phyloP scores from a whole-genome alignment of 208 protist genomes.

The Novymonas esmeraldas region DNA sequence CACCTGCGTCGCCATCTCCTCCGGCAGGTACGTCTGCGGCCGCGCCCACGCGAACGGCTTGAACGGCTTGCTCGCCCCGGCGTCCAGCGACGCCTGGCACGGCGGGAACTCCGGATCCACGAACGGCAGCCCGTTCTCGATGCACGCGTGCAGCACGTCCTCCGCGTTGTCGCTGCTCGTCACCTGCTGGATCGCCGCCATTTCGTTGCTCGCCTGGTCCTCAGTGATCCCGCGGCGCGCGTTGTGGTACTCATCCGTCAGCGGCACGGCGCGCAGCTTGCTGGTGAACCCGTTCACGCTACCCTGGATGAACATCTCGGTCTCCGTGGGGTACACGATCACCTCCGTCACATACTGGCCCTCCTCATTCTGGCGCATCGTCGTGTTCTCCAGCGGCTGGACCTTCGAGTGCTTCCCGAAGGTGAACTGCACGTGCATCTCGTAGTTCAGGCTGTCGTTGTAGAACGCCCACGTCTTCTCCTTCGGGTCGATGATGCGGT shows the following conservation, averaged over 20 bases:
- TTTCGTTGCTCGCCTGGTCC: slow-evolving; percentile 40
- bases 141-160: slow-evolving; percentile 57
- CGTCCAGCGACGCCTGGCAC: slow-evolving; percentile 55
- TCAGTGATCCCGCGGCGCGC: slow-evolving; percentile 34
- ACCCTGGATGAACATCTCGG: slow-evolving; percentile 64
- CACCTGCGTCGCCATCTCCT: slow-evolving; percentile 63
- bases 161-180: slow-evolving; percentile 50
- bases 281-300: slow-evolving; percentile 69
- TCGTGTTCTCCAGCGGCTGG: slow-evolving; percentile 51
- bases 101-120: slow-evolving; percentile 82
- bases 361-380: slow-evolving; percentile 33
- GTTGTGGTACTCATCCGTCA: slow-evolving; percentile 60
- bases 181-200: slow-evolving; percentile 42
- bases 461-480: slow-evolving; percentile 82
- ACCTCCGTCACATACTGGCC: slow-evolving; percentile 53
- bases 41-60: slow-evolving; percentile 72
- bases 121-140: slow-evolving; percentile 64
- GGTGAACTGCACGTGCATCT: slow-evolving; percentile 74
- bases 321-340: slow-evolving; percentile 78
- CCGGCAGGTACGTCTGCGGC: slow-evolving; percentile 53
- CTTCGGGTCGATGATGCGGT: slow-evolving; percentile 66
- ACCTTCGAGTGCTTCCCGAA: slow-evolving; percentile 74
- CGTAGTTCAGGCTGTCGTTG: slow-evolving; percentile 73
- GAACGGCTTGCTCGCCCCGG: slow-evolving; percentile 60
- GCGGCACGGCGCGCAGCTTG: slow-evolving; percentile 60